Base-by-base conservation (phyloP, 257 asterid genomes). In the Solanum commersonii region DNA sequence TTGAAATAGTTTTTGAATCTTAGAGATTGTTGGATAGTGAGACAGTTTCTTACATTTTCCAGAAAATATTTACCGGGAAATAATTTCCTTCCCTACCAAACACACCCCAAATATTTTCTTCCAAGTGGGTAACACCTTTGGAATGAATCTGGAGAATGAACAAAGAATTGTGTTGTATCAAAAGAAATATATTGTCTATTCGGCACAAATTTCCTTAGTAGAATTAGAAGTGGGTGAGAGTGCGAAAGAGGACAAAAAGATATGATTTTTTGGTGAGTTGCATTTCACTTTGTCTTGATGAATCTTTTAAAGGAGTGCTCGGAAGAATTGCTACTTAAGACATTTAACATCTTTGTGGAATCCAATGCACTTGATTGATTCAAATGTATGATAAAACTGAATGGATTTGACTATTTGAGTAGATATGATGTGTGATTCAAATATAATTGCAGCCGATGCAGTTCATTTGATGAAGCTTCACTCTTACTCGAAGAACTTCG, bases 391-490 rank as follows among this genome's bases (percentile, higher is more conserved):
- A 81, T 81, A 10, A 1, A 81, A 23, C 44, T 46, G 70, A 46
- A 81, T 46, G 18, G 35, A 29, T 27, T 46, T 81, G 29, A 34
- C 10, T 20, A 34, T 35, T 35, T 74, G 59, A 38, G 65, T 79
- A 2, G 84, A 79, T 25, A 44, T 79, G 65, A 49, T 49, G 70
- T 49, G 85, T 63, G 40, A 78, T 86, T 29, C 20, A 4, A 91
- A 38, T 89, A 87, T 90, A 87, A 71, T 92, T 94, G 93, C 94
- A 97, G 99, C 91, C 98, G 86, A 5, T 97, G 99, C 81, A 95
- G 92, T 88, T 96, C 99, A 85, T 95, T 95, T 88, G 95, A 92
- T 88, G 99, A 97, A 89, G 99, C 97, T 73, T 97, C 98, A 10
- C 84, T 96, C 92, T 93, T 97, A 31, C 93, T 96, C 49, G 98